Conservation (phyloP, 352 stramenopile genomes). For the Blastocystis hominis region DNA sequence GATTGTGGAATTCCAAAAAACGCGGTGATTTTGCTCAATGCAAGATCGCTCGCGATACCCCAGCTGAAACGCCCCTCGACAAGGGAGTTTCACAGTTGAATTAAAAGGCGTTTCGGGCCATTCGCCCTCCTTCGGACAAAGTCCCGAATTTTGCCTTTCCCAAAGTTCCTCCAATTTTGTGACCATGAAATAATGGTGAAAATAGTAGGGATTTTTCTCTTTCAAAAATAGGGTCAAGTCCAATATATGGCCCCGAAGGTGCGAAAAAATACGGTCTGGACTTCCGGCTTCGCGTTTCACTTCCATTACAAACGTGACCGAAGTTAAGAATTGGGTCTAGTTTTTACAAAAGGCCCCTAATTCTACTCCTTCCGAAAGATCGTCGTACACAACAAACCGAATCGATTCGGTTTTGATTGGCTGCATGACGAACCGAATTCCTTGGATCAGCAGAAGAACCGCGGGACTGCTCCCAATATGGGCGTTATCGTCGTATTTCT, state of each 20-base stretch:
- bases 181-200: slow-evolving; percentile 37
- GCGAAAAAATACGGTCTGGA: not conserved
- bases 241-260: not conserved
- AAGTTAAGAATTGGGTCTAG: slow-evolving; percentile 10
- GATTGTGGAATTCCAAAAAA: not conserved
- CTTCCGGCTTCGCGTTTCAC: not conserved
- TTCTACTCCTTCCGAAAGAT: not conserved
- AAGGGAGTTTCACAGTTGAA: not conserved
- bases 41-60: not conserved
- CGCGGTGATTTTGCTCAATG: not conserved
- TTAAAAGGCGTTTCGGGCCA: not conserved
- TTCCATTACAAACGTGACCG: not conserved
- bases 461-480: not conserved
- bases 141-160: not conserved
- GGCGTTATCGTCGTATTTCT: not conserved
- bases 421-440: not conserved
- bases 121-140: not conserved
- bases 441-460: not conserved
- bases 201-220: slow-evolving; percentile 12
- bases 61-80: not conserved
- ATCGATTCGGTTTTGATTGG: not conserved
- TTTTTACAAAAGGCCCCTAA: not conserved
- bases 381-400: not conserved
- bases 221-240: slow-evolving; percentile 7
- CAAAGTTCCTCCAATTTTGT: not conserved